These are phyloP conservation scores for Kazachstania bromeliacearum DNA, from an alignment of 805 yeast genomes.

Conservation along the genomic window DNA sequence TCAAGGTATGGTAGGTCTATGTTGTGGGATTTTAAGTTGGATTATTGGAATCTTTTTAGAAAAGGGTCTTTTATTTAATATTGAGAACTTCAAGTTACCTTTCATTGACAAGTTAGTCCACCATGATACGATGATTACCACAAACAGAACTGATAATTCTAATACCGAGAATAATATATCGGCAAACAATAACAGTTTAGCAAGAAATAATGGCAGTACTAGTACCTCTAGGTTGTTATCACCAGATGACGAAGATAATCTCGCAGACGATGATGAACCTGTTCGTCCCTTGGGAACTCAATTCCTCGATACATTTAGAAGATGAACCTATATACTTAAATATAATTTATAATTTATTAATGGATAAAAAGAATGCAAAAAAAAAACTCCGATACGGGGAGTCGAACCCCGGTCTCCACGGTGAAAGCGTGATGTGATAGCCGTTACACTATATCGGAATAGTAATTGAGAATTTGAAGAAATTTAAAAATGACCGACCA, in stretches of 20 bases:
- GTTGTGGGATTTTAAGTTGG: conserved; percentile 35
- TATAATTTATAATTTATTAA: too few species aligned
- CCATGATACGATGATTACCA: not conserved
- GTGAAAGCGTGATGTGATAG: conserved; percentile 15
- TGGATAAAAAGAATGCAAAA: too few species aligned
- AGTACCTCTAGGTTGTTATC: not conserved
- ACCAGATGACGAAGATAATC: conserved; percentile 25
- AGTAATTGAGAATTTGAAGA: not conserved
- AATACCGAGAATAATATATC: not conserved
- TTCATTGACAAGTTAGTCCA: conserved; percentile 14
- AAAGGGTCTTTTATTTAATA: conserved; percentile 37
- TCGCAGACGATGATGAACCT: conserved; percentile 43
- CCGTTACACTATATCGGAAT: conserved; percentile 13
- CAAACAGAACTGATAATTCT: not conserved
- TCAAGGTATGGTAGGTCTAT: conserved; percentile 33
- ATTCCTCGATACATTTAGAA: conserved; percentile 50
- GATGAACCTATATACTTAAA: conserved; percentile 26
- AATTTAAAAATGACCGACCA: not conserved
- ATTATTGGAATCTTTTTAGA: conserved; percentile 36
- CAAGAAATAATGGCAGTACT: conserved; percentile 6
- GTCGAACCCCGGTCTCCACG: conserved; percentile 7
- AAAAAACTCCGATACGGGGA: conserved; percentile 18
- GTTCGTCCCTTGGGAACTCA: conserved; percentile 53
- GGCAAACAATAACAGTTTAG: conserved; percentile 1
- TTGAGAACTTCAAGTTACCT: conserved; percentile 28